phyloP scores from a whole-genome alignment of 345 rosid genomes.

The Hibiscus trionum region DNA sequence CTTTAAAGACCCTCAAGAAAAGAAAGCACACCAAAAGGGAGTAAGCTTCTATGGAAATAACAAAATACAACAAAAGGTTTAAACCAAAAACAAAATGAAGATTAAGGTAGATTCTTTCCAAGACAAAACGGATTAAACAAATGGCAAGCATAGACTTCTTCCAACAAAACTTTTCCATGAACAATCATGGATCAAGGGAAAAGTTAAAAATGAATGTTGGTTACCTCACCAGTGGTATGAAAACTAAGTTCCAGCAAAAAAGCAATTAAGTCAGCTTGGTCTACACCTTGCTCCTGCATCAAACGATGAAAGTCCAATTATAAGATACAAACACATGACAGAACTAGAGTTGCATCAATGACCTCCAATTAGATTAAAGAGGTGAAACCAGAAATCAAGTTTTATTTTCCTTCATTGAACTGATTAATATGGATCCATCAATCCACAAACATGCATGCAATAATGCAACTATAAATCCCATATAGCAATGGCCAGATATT shows the following conservation, averaged over 20 bases:
- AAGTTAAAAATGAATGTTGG: not conserved
- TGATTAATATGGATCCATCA: not conserved
- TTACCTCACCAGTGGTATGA: slow-evolving; percentile 87
- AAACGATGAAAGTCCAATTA: slow-evolving; percentile 12
- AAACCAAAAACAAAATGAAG: not conserved
- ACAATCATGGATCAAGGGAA: not conserved
- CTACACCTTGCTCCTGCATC: slow-evolving; percentile 77
- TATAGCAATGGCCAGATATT: slow-evolving; percentile 1
- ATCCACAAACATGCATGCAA: not conserved
- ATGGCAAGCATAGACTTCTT: not conserved
- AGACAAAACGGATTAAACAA: not conserved
- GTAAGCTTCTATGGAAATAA: not conserved
- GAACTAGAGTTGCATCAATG: not conserved
- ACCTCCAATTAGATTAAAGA: not conserved
- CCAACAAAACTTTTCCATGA: not conserved
- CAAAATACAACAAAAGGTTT: not conserved
- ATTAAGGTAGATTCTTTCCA: not conserved
- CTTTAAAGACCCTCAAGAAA: slow-evolving; percentile 8
- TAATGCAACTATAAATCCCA: not conserved
- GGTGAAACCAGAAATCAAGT: not conserved
- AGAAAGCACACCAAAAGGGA: not conserved
- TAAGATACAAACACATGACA: not conserved
- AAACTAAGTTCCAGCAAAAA: slow-evolving; percentile 97
- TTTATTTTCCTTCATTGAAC: not conserved
- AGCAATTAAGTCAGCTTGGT: slow-evolving; percentile 78